phyloP scores from a whole-genome alignment of 2,329 filamentous ascomycete species.

The Fusarium citri region DNA sequence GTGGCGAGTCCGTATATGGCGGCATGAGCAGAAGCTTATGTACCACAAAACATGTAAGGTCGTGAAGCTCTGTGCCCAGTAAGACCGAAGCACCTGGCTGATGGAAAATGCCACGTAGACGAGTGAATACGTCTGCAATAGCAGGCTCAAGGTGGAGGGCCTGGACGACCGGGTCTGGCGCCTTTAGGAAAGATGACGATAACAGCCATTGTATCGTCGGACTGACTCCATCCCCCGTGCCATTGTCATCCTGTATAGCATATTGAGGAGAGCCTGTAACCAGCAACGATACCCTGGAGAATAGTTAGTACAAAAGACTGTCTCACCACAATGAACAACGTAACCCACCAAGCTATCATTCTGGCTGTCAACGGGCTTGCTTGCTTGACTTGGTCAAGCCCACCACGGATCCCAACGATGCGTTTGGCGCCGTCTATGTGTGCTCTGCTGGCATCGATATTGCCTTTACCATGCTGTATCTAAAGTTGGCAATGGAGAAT shows the following conservation, averaged over 20 bases:
- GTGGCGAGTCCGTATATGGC: slow-evolving; percentile 2
- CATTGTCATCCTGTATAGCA: slow-evolving; percentile 60
- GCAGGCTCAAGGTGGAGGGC: slow-evolving; percentile 49
- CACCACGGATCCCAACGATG: slow-evolving; percentile 62
- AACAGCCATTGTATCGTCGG: slow-evolving; percentile 62
- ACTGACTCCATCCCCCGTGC: slow-evolving; percentile 61
- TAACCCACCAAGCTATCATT: slow-evolving; percentile 64
- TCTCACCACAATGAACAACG: accelerated
- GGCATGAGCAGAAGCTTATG: slow-evolving; percentile 58
- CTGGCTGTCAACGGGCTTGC: slow-evolving; percentile 65
- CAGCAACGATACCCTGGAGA: slow-evolving; percentile 66
- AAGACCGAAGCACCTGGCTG: slow-evolving; percentile 46
- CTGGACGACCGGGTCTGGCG: slow-evolving; percentile 26
- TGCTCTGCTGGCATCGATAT: slow-evolving; percentile 56
- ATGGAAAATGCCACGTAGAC: slow-evolving; percentile 59
- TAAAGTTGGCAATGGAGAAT: neutral
- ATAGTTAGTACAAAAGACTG: neutral
- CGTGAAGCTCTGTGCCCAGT: slow-evolving; percentile 61
- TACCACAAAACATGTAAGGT: slow-evolving; percentile 65
- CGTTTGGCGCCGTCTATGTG: slow-evolving; percentile 63
- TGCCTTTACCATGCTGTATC: slow-evolving; percentile 64
- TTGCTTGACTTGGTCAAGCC: slow-evolving; percentile 59
- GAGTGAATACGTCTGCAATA: slow-evolving; percentile 54
- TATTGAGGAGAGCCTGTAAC: slow-evolving; percentile 66
- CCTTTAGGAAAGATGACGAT: slow-evolving; percentile 25